These are phyloP conservation scores for Veloboletus limbatus DNA, from an alignment of 1,284 basidiomycete species.

Conservation along the genomic window DNA sequence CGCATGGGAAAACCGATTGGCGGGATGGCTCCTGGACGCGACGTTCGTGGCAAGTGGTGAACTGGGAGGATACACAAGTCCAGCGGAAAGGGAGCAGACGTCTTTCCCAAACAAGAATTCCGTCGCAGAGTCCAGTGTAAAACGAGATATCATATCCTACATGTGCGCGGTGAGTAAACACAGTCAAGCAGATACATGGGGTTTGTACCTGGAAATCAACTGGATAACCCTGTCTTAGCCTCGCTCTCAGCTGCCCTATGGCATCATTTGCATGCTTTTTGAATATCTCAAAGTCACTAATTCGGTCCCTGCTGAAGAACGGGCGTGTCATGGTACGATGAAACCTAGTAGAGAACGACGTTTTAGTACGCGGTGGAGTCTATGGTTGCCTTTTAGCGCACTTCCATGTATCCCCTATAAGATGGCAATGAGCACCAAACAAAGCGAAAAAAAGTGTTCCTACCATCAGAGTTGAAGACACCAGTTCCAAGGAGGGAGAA, in stretches of 20 bases:
- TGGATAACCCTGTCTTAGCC: conserved; percentile 42
- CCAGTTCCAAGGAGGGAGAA: conserved; percentile 48
- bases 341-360: conserved; percentile 34
- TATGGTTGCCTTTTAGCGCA: conserved; percentile 16
- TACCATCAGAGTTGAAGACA: conserved; percentile 61
- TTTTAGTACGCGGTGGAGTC: conserved; percentile 6
- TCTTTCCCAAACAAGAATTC: conserved; percentile 41
- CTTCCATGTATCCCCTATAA: conserved; percentile 55
- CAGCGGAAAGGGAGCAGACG: conserved; percentile 31
- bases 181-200: neutral
- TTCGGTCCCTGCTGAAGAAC: conserved; percentile 51
- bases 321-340: conserved; percentile 59
- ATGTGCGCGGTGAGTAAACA: neutral
- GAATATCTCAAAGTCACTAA: conserved; percentile 53
- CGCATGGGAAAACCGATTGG: conserved; percentile 35
- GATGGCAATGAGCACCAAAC: neutral
- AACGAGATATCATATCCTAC: conserved; percentile 40
- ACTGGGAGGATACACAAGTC: conserved; percentile 27
- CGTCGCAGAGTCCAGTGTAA: conserved; percentile 41
- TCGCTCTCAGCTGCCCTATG: conserved; percentile 39
- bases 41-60: conserved; percentile 11
- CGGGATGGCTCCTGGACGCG: conserved; percentile 16
- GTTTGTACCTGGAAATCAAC: conserved; percentile 50
- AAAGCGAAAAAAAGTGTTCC: neutral
- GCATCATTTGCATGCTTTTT: conserved; percentile 44